Evolutionary conservation across 2,329 filamentous ascomycete species (phyloP).

Genomic region (Pseudofabraea citricarpa): DNA sequence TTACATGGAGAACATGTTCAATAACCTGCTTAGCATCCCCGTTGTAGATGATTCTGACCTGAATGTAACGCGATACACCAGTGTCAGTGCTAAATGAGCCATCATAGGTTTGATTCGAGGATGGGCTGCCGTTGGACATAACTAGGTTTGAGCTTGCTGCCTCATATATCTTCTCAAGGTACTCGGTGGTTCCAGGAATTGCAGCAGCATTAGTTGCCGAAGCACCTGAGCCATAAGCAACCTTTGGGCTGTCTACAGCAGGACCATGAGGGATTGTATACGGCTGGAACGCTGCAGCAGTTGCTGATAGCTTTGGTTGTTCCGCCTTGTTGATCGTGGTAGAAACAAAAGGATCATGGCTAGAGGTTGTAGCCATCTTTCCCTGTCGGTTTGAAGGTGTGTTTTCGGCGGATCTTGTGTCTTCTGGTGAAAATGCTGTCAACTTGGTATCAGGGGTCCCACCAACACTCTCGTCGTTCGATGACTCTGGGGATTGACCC

Average conservation of each 20-base stretch:
- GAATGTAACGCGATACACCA: constrained; percentile 20
- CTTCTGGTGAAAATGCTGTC: constrained; percentile 60
- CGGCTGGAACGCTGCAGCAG: constrained; percentile 58
- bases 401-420: no score
- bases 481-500: constrained; percentile 32
- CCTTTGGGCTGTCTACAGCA: background rate
- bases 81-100: constrained; percentile 26
- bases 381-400: no score
- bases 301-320: constrained; percentile 54
- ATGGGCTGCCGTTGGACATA: background rate
- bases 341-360: constrained; percentile 46
- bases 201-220: constrained; percentile 1
- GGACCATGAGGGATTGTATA: constrained; percentile 19
- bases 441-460: constrained; percentile 61
- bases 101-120: constrained; percentile 3
- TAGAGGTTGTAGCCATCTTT: constrained; percentile 13
- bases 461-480: constrained; percentile 45
- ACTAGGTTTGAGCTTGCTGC: background rate
- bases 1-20: no score
- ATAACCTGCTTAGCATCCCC: constrained; percentile 13
- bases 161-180: constrained; percentile 4
- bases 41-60: constrained; percentile 19
- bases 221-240: constrained; percentile 7
- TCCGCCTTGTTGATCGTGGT: constrained; percentile 26
- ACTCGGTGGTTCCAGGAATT: constrained; percentile 5